phyloP scores from a whole-genome alignment of 2,329 filamentous ascomycete genomes.

The Microsporum canis region DNA sequence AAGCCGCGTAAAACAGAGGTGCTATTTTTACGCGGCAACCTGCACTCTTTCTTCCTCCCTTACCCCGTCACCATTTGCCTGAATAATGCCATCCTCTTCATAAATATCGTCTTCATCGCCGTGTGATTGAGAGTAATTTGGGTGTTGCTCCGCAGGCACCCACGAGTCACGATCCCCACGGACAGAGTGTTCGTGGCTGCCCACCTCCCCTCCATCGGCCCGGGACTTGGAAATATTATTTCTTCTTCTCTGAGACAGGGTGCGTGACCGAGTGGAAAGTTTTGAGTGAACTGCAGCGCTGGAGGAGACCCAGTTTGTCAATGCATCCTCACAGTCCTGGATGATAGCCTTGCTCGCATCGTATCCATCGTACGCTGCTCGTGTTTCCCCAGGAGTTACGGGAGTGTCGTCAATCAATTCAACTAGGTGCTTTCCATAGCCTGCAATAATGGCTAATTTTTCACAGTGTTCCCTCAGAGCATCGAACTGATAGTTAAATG shows the following conservation, averaged over 20 bases:
- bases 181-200: conserved; percentile 66
- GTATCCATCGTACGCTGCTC: conserved; percentile 92
- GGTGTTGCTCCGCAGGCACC: conserved; percentile 58
- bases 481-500: conserved; percentile 96
- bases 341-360: conserved; percentile 98
- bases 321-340: conserved; percentile 93
- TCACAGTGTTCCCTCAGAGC: conserved; percentile 94
- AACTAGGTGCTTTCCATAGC: conserved; percentile 95
- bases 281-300: conserved; percentile 81
- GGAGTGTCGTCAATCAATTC: conserved; percentile 94
- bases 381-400: conserved; percentile 92
- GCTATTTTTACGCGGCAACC: conserved; percentile 4
- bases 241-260: conserved; percentile 71
- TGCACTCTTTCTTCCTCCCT: conserved; percentile 26
- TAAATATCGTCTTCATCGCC: conserved; percentile 34
- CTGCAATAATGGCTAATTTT: conserved; percentile 95
- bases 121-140: conserved; percentile 34
- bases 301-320: conserved; percentile 92
- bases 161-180: conserved; percentile 69
- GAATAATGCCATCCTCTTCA: conserved; percentile 22
- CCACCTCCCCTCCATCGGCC: conserved; percentile 61
- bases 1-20: not conserved
- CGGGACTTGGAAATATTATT: conserved; percentile 56
- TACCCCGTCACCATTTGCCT: conserved; percentile 22
- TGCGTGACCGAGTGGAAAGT: conserved; percentile 77